Percentiles rank a stretch among this genome's conserved stretches.
phyloP scores from a whole-genome alignment of 345 rosid species.

The sweet orange (Citrus sinensis) region DNA sequence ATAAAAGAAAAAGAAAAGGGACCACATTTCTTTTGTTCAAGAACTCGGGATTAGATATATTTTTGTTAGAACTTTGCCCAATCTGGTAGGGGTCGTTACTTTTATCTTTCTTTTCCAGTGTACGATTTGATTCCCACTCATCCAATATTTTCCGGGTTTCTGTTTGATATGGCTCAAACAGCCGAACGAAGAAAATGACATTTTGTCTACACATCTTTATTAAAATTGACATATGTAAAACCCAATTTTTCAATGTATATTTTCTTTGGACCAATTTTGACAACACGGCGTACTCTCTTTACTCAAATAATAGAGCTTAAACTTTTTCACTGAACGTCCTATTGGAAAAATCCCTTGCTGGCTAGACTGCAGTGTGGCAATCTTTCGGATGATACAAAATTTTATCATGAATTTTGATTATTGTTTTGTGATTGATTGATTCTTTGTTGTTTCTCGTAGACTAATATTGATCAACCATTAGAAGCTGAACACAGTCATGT shows the following conservation, averaged over 20 bases:
- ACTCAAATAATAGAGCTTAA: background rate
- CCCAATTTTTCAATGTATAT: background rate
- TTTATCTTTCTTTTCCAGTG: background rate
- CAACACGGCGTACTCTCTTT: background rate
- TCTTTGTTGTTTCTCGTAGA: background rate
- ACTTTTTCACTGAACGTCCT: background rate
- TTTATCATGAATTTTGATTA: background rate
- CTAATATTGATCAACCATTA: background rate
- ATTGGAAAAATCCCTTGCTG: background rate
- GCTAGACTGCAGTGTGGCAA: background rate
- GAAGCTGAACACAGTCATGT: background rate
- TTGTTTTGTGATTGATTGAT: background rate
- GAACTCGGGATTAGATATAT: background rate
- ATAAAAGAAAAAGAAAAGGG: background rate
- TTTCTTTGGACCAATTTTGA: background rate
- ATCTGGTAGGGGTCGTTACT: background rate
- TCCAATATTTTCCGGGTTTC: background rate
- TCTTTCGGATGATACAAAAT: background rate
- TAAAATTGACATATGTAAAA: background rate
- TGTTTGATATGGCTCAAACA: background rate
- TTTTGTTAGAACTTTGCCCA: too few relatives aligned
- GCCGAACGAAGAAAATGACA: background rate
- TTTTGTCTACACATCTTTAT: background rate
- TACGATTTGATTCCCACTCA: background rate
- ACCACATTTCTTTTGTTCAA: background rate